Conservation (phyloP, 441 rosid genomes). For the Oxalis stricta region DNA sequence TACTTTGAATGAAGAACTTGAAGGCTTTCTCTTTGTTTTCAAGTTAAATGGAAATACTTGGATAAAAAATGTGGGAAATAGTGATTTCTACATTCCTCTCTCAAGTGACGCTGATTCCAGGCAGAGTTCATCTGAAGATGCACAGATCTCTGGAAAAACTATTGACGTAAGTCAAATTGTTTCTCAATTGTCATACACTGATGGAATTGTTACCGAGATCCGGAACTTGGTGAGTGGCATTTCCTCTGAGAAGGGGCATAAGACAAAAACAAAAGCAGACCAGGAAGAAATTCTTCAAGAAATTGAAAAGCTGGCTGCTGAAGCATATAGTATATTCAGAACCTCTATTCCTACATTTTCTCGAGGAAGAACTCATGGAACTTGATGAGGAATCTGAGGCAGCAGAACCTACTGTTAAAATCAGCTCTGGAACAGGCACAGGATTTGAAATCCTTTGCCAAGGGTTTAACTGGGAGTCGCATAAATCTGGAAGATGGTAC, state of each 20-base stretch:
- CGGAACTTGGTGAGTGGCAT: slow-evolving; percentile 60
- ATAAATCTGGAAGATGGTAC: slow-evolving; percentile 86
- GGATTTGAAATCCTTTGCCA: slow-evolving; percentile 88
- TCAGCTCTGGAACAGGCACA: slow-evolving; percentile 65
- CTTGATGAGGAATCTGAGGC: slow-evolving; percentile 26
- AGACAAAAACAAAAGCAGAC: slow-evolving; percentile 49
- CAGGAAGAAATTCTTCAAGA: slow-evolving; percentile 83
- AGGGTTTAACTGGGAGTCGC: slow-evolving; percentile 97
- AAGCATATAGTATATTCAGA: slow-evolving; percentile 90
- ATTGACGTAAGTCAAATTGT: slow-evolving; percentile 26
- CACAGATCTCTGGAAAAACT: slow-evolving; percentile 17
- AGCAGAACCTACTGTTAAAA: slow-evolving; percentile 26
- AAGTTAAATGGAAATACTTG: slow-evolving; percentile 57
- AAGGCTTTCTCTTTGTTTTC: slow-evolving; percentile 78
- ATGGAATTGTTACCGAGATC: slow-evolving; percentile 64
- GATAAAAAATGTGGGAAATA: slow-evolving; percentile 53
- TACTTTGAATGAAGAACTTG: slow-evolving; percentile 44
- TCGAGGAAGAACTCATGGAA: slow-evolving; percentile 46
- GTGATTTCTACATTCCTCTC: slow-evolving; percentile 75
- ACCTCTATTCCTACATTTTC: slow-evolving; percentile 46
- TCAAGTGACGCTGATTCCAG: slow-evolving; percentile 19
- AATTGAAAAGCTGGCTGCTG: slow-evolving; percentile 94
- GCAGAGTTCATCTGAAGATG: slow-evolving; percentile 19
- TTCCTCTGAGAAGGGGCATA: slow-evolving; percentile 39
- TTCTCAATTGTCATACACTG: slow-evolving; percentile 30